Evolutionary conservation across 2,329 filamentous ascomycete species (phyloP).

Genomic region (Penicillium freii): DNA sequence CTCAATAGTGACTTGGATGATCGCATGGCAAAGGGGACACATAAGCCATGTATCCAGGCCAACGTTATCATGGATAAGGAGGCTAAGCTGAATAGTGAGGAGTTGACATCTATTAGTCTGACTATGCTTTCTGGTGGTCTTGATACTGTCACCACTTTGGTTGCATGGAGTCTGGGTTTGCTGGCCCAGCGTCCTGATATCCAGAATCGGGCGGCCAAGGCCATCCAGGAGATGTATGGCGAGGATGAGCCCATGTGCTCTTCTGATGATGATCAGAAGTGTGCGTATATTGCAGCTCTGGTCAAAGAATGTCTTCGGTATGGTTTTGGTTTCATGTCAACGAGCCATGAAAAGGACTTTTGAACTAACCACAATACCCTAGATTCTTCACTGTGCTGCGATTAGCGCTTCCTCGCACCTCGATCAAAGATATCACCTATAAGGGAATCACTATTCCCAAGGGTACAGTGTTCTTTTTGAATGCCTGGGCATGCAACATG

Average conservation of each 20-base stretch:
- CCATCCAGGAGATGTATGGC: slow-evolving; percentile 56
- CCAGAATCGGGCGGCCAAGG: slow-evolving; percentile 58
- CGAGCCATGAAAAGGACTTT: background rate
- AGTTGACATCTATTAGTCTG: slow-evolving; percentile 64
- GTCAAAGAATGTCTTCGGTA: slow-evolving; percentile 61
- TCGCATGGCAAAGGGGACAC: slow-evolving; percentile 59
- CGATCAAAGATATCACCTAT: slow-evolving; percentile 60
- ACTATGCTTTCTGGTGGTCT: slow-evolving; percentile 68
- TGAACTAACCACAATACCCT: slow-evolving; percentile 4
- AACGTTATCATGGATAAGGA: slow-evolving; percentile 65
- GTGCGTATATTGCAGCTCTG: slow-evolving; percentile 61
- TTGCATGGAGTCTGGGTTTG: slow-evolving; percentile 64
- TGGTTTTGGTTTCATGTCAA: background rate
- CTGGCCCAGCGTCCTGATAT: slow-evolving; percentile 61
- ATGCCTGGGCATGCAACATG: slow-evolving; percentile 69
- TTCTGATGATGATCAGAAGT: slow-evolving; percentile 61
- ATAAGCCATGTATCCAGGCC: slow-evolving; percentile 65
- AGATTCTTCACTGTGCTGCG: slow-evolving; percentile 63
- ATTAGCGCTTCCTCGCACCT: slow-evolving; percentile 61
- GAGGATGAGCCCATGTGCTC: slow-evolving; percentile 58
- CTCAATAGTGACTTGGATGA: slow-evolving; percentile 61
- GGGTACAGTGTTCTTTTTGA: slow-evolving; percentile 64
- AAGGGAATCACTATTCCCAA: slow-evolving; percentile 59
- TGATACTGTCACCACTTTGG: slow-evolving; percentile 64
- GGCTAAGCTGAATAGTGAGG: slow-evolving; percentile 60